Percentiles rank a stretch among this genome's conserved stretches.
Evolutionary conservation across 345 rosid species (phyloP).

Genomic region (Gynandropsis gynandra): DNA sequence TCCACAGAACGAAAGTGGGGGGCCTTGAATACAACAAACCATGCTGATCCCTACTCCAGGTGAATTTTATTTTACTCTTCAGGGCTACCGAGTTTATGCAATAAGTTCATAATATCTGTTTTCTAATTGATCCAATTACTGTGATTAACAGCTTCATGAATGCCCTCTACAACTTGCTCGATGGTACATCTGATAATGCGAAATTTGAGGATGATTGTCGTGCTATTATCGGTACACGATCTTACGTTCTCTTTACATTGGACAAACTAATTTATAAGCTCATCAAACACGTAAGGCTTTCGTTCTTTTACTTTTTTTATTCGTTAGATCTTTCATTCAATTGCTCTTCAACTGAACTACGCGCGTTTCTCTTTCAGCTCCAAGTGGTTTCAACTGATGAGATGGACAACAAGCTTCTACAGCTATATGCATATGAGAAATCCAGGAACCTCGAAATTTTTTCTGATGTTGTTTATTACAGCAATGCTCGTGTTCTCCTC

Average conservation of each 20-base stretch:
- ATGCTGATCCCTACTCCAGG: constrained; percentile 86
- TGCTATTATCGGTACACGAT: constrained; percentile 91
- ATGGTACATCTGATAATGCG: constrained; percentile 86
- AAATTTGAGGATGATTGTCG: constrained; percentile 98
- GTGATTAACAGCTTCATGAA: constrained; percentile 60
- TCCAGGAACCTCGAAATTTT: constrained; percentile 66
- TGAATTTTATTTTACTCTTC: constrained; percentile 22
- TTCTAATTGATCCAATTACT: constrained; percentile 14
- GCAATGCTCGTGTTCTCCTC: constrained; percentile 76
- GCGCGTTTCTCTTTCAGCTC: constrained; percentile 44
- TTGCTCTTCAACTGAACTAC: not conserved
- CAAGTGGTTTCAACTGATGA: constrained; percentile 79
- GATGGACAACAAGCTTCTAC: constrained; percentile 86
- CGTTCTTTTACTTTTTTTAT: not conserved
- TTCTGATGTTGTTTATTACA: constrained; percentile 65
- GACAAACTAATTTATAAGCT: constrained; percentile 89
- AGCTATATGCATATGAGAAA: constrained; percentile 70
- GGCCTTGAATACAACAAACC: constrained; percentile 56
- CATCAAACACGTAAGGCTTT: constrained; percentile 65
- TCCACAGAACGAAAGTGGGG: constrained; percentile 88
- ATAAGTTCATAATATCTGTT: not conserved
- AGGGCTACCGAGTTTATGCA: too few species aligned
- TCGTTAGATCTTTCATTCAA: constrained; percentile 1
- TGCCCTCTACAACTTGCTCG: constrained; percentile 86
- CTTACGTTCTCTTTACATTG: constrained; percentile 86